These are phyloP conservation scores for Scopulariopsis brevicaulis DNA, from an alignment of 2,329 filamentous ascomycete species.

Conservation along the genomic window DNA sequence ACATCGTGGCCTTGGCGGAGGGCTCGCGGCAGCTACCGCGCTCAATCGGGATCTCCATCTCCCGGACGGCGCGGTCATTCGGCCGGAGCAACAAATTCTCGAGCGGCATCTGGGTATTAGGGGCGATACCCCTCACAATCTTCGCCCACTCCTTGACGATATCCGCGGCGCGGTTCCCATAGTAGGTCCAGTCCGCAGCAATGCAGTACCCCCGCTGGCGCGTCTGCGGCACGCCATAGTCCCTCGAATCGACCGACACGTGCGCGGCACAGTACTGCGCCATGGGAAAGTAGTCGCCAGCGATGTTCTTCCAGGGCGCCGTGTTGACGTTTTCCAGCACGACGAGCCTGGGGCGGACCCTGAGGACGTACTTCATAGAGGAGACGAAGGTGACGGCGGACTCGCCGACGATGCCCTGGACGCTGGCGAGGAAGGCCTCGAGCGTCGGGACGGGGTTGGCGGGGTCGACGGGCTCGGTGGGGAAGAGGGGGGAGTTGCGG, in stretches of 20 bases:
- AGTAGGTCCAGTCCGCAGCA: conserved; percentile 32
- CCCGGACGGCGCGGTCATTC: conserved; percentile 40
- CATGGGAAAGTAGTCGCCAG: conserved; percentile 22
- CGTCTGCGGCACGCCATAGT: conserved; percentile 65
- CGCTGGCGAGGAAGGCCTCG: conserved; percentile 19
- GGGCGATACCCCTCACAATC: conserved; percentile 25
- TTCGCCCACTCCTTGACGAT: conserved; percentile 28
- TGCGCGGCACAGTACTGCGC: conserved; percentile 43
- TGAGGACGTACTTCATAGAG: conserved; percentile 43
- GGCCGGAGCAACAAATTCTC: conserved; percentile 47
- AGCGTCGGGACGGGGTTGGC: neutral
- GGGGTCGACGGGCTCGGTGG: neutral
- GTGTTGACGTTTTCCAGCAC: conserved; percentile 60
- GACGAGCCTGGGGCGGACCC: conserved; percentile 48
- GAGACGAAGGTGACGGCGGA: conserved; percentile 54
- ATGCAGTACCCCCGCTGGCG: conserved; percentile 48
- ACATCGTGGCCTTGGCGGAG: conserved; percentile 39
- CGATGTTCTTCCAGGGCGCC: conserved; percentile 47
- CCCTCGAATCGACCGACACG: conserved; percentile 51
- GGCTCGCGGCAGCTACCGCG: conserved; percentile 10
- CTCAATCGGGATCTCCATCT: conserved; percentile 35
- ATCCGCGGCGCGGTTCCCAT: conserved; percentile 12
- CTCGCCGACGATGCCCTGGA: conserved; percentile 43
- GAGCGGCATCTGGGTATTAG: conserved; percentile 49
- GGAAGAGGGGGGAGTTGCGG: neutral